Evolutionary conservation across 2,329 filamentous ascomycete genomes (phyloP), one percentile per base, ranked within the genome.

Genomic region (Claviceps sorghi): DNA sequence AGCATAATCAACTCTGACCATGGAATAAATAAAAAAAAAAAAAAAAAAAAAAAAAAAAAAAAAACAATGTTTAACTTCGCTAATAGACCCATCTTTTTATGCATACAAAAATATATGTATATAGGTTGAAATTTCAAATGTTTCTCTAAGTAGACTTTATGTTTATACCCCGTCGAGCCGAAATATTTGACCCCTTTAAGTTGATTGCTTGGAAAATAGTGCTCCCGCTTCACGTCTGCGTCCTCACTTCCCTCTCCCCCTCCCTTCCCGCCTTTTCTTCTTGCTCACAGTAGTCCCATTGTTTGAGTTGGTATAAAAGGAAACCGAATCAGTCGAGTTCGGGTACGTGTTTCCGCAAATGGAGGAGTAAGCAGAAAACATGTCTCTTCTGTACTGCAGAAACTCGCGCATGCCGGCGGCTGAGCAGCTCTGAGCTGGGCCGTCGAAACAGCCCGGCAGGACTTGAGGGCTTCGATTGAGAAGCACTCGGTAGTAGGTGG

Each of bases 351-450:
- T 62, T 4, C 63, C 64, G 52, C 72, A 75, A 51, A 60, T 62
- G 38, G 66, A 62, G 2, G 68, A 70, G 55, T 66, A 74, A 0
- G 70, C 69, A 0, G 60, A 60, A 51, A 72, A 72, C 59, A 65
- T 59, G 5, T 63, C 64, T 1, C 61, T 61, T 9, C 72, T 62
- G 30, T 66, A 58, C 54, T 67, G 41, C 26, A 74, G n/a, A 53
- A 71, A 73, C 15, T 57, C 54, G 53, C 65, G 59, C 45, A 74
- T 72, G 1, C 62, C 65, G 4, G 59, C 54, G 50, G 66, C 58
- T 8, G 71, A 71, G 59, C 72, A 75, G 51, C 62, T 69, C 9
- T 68, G 70, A 2, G 69, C 71, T 0, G 72, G 72, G 0, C 72
- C 72, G 52, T 72, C 70, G 0, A 58, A 63, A 53, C 72, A 75